phyloP scores from a whole-genome alignment of 495 filamentous ascomycete genomes.

The Aspergillus hancockii region DNA sequence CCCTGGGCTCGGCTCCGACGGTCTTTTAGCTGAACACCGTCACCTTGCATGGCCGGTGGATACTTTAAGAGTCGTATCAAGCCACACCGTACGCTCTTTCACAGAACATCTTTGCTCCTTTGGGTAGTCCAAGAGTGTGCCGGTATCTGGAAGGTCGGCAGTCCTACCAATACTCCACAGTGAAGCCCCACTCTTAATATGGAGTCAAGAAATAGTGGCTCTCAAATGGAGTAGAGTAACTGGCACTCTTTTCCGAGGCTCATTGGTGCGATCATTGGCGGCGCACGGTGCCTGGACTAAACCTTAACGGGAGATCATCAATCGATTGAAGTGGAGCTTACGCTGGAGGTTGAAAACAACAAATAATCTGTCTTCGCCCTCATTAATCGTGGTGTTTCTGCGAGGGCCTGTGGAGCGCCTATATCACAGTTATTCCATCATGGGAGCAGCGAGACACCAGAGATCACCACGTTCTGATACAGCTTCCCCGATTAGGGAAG shows the following conservation, averaged over 20 bases:
- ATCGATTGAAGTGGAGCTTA: not conserved
- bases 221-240: not conserved
- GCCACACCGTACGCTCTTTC: too few relatives aligned
- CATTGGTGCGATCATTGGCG: not conserved
- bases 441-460: not conserved
- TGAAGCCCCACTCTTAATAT: not conserved
- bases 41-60: too few relatives aligned
- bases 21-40: too few relatives aligned
- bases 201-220: not conserved
- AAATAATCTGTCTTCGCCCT: not conserved
- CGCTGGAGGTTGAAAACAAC: not conserved
- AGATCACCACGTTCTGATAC: not conserved
- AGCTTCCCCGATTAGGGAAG: not conserved
- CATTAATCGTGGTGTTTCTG: too few relatives aligned
- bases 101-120: not conserved
- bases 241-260: not conserved
- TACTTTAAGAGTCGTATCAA: not conserved
- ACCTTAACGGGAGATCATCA: not conserved
- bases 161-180: not conserved
- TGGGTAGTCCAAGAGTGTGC: not conserved
- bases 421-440: not conserved
- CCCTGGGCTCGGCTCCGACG: too few relatives aligned
- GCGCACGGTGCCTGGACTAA: constrained; percentile 3
- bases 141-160: not conserved
- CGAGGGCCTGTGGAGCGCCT: not conserved